Percentiles rank a stretch among this genome's conserved stretches.
These are phyloP conservation scores for Ustilago lituana DNA, from an alignment of 1,284 basidiomycete genomes.

Conservation along the genomic window DNA sequence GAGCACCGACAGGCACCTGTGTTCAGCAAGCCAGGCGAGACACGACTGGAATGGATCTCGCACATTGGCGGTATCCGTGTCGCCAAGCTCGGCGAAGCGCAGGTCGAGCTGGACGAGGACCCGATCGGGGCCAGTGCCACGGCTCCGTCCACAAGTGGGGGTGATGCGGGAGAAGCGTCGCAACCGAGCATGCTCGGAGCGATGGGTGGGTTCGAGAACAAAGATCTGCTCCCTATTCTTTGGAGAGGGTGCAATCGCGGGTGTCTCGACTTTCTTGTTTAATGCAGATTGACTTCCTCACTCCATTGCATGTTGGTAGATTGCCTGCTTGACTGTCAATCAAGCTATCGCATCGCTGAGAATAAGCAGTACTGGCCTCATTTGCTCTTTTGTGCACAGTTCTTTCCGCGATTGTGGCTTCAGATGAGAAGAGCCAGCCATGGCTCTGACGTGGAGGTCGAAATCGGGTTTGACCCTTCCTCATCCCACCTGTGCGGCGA, in stretches of 20 bases:
- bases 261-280: conserved; percentile 50
- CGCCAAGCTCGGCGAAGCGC: conserved; percentile 40
- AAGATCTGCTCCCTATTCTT: conserved; percentile 44
- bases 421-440: no score
- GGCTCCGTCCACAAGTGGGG: neutral
- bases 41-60: conserved; percentile 62
- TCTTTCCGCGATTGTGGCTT: no score
- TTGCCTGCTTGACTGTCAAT: no score
- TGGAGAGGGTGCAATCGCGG: conserved; percentile 50
- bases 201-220: conserved; percentile 37
- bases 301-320: no score
- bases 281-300: neutral
- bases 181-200: conserved; percentile 34
- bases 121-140: neutral
- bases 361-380: no score
- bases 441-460: no score
- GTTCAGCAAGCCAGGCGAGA: conserved; percentile 50
- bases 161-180: neutral
- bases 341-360: no score
- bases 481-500: no score
- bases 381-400: no score
- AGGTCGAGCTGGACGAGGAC: conserved; percentile 22
- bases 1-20: conserved; percentile 50
- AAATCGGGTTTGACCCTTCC: no score
- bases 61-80: conserved; percentile 61